Evolutionary conservation across 768 basidiomycete species (phyloP).

Genomic region (Xerocomellus dryophilus): DNA sequence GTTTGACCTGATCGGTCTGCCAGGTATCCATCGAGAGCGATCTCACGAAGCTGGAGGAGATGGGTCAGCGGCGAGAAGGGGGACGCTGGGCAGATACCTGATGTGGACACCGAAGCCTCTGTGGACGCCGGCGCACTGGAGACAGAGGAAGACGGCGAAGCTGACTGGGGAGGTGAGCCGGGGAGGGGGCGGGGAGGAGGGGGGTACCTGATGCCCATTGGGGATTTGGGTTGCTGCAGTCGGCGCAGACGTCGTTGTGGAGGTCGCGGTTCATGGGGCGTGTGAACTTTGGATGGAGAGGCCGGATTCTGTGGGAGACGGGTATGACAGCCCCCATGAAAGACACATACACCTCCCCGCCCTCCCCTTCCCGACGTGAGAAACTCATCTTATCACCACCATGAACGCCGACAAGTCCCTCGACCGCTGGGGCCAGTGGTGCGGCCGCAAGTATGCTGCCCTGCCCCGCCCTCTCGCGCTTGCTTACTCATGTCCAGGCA

Average conservation of each 20-base stretch:
- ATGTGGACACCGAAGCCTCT: constrained; percentile 94
- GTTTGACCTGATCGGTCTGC: constrained; percentile 81
- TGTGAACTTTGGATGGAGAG: neutral
- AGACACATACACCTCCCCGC: neutral
- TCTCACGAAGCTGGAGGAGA: constrained; percentile 69
- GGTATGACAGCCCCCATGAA: neutral
- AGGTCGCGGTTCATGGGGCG: constrained; percentile 52
- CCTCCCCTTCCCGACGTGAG: constrained; percentile 16
- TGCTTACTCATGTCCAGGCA: constrained; percentile 43
- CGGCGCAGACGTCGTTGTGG: constrained; percentile 74
- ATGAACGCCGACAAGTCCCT: constrained; percentile 56
- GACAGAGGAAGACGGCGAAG: constrained; percentile 86
- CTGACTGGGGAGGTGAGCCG: constrained; percentile 36
- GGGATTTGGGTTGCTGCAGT: constrained; percentile 87
- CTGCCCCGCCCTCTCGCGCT: neutral
- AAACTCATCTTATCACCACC: constrained; percentile 34
- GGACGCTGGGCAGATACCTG: constrained; percentile 40
- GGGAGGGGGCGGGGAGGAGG: neutral
- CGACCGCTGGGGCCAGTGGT: constrained; percentile 72
- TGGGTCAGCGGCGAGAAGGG: neutral
- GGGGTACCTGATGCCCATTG: constrained; percentile 86
- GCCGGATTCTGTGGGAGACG: no score
- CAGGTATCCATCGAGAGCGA: constrained; percentile 97
- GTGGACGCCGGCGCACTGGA: constrained; percentile 84
- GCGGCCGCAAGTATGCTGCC: constrained; percentile 52